Evolutionary conservation across 768 basidiomycete genomes (phyloP).

Genomic region (Agaricus bisporus): DNA sequence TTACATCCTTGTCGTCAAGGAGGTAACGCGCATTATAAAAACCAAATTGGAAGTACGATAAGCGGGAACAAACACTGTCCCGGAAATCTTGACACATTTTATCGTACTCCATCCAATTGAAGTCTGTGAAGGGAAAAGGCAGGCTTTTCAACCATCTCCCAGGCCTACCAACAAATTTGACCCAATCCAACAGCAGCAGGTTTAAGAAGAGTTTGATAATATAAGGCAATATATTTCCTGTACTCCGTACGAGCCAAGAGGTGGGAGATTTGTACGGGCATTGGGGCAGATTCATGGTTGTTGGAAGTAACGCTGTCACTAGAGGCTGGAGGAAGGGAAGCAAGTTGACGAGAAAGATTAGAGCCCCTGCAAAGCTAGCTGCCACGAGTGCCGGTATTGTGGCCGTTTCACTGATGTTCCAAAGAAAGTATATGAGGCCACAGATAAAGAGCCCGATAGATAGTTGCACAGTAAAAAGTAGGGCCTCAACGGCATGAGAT

Average conservation of each 20-base stretch:
- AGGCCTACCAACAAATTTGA: too few species aligned
- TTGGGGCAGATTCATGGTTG: neutral
- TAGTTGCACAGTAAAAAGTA: conserved; percentile 1
- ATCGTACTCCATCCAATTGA: too few species aligned
- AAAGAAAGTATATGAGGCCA: conserved; percentile 5
- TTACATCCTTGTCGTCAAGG: too few species aligned
- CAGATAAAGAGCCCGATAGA: conserved; percentile 2
- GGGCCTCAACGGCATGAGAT: neutral
- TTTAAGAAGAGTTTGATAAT: too few species aligned
- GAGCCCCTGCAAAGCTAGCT: neutral
- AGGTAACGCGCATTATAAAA: too few species aligned
- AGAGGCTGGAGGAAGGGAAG: conserved; percentile 5
- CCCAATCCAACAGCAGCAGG: too few species aligned
- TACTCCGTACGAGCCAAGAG: neutral
- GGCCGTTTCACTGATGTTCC: neutral
- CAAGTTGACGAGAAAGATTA: neutral
- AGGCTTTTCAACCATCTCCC: too few species aligned
- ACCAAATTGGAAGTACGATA: too few species aligned
- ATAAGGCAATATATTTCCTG: too few species aligned
- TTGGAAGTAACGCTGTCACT: neutral
- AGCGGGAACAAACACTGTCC: too few species aligned
- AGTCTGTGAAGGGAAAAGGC: too few species aligned
- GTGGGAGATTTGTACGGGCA: conserved; percentile 8
- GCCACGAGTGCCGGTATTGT: conserved; percentile 2
- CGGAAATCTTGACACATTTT: too few species aligned